Percentiles rank a stretch among this genome's conserved stretches.
These are phyloP conservation scores for Blastobotrys attinorum DNA, from an alignment of 805 yeast species.

Conservation along the genomic window DNA sequence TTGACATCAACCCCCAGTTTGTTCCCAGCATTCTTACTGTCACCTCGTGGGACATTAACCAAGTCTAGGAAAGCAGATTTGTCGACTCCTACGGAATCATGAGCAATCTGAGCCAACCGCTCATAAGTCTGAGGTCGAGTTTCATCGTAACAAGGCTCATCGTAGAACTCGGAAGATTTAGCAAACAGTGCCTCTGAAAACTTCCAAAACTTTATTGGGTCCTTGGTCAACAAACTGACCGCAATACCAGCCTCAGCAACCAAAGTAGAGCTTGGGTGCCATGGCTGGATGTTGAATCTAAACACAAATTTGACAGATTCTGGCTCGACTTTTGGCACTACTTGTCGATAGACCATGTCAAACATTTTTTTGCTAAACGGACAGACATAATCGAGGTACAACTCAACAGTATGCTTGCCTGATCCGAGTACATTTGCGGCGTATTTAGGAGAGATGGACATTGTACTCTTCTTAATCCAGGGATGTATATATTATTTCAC, in stretches of 20 bases:
- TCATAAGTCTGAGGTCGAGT: constrained; percentile 50
- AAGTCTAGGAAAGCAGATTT: constrained; percentile 30
- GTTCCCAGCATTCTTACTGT: constrained; percentile 48
- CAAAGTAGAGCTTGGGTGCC: constrained; percentile 72
- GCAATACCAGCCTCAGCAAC: constrained; percentile 68
- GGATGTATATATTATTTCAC: too few relatives aligned
- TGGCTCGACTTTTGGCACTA: constrained; percentile 45
- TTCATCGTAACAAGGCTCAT: constrained; percentile 46
- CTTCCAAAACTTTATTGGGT: constrained; percentile 44
- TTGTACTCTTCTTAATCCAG: too few relatives aligned
- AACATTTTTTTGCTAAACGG: constrained; percentile 64
- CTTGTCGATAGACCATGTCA: constrained; percentile 42
- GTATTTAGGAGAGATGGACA: constrained; percentile 20
- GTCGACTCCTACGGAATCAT: constrained; percentile 33
- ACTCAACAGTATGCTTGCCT: constrained; percentile 40
- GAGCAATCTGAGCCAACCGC: constrained; percentile 44
- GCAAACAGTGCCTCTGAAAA: constrained; percentile 50
- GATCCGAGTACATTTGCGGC: constrained; percentile 13
- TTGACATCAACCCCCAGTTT: constrained; percentile 54
- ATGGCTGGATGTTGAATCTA: constrained; percentile 77
- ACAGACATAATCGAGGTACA: constrained; percentile 68
- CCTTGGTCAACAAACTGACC: constrained; percentile 30
- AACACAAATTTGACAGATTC: constrained; percentile 52
- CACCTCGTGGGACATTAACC: constrained; percentile 27
- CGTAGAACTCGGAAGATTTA: constrained; percentile 49